Evolutionary conservation across 805 yeast species (phyloP), one percentile per base, ranked within the genome.

Genomic region (Candida nitratophila): DNA sequence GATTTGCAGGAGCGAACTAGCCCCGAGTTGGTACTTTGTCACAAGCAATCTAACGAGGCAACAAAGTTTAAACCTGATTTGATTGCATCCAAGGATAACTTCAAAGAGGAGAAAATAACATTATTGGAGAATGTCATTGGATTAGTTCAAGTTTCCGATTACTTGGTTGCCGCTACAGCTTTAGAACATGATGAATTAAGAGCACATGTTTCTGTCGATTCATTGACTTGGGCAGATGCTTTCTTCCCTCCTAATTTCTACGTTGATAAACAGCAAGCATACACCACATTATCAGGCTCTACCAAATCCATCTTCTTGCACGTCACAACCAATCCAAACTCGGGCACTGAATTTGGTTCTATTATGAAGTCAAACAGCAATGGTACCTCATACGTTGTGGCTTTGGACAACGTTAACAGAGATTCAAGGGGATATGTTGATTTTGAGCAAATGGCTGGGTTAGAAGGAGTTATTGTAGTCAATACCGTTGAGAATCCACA

Each of bases 381-480:
- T 52, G 98, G 98, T 47, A 85, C 95, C 1, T 81, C 84, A 2
- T 90, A 84, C 59, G 87, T 84, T 4, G 62, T 77, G 26, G 63
- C 86, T 2, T 69, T 86, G 50, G 76, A 73, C 12, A 64, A 76
- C 44, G 96, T 87, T 20, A 90, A 89, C 62, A 72, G 96, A 52
- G 77, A 87, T 52, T 48, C 54, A 8, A 54, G 49, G 4, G 97
- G 96, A 0, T 87, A 63, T 63, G 96, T 86, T 42, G 98, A 90
- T 62, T 90, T 82, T 58, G 97, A 90, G 56, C 78, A 83, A 53
- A 68, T 88, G 59, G 78, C 78, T 45, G 86, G 86, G 3, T 62
- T 89, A n/a, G 96, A 89, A 63, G 97, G 98, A 41, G 82, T 88
- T 2, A 73, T 86, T 9, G 53, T 89, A 9, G 78, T 83, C 11